Evolutionary conservation across 331 rosid species (phyloP).

Genomic region (Acacia concinna): DNA sequence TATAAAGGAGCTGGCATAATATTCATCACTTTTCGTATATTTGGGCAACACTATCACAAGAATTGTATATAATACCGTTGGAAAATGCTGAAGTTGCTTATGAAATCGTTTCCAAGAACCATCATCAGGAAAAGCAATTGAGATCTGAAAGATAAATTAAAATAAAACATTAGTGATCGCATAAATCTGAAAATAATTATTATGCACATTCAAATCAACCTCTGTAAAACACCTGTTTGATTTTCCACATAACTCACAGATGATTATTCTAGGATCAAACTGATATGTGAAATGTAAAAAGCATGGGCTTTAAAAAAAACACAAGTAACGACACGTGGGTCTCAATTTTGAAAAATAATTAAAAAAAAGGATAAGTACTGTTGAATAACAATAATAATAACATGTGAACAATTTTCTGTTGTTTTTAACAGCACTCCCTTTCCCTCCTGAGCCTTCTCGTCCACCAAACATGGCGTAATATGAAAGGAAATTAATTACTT

Average conservation of each 20-base stretch:
- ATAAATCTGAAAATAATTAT: neutral
- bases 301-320: neutral
- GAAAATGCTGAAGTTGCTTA: slow-evolving; percentile 91
- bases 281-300: neutral
- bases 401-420: neutral
- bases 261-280: slow-evolving; percentile 4
- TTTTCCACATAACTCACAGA: neutral
- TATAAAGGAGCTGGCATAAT: neutral
- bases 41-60: slow-evolving; percentile 21
- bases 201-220: neutral
- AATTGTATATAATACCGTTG: slow-evolving; percentile 57
- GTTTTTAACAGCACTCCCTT: neutral
- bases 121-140: slow-evolving; percentile 96
- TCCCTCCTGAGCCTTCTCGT: neutral
- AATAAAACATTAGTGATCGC: neutral
- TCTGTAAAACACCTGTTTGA: neutral
- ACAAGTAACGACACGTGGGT: neutral
- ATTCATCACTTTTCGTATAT: slow-evolving; percentile 13
- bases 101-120: slow-evolving; percentile 99
- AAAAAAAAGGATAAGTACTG: neutral
- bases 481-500: slow-evolving; percentile 6
- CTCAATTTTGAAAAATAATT: neutral
- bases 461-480: neutral
- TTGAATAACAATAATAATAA: neutral
- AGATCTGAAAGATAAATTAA: slow-evolving; percentile 50